Evolutionary conservation across 129 eudicot species (phyloP).

Genomic region (Ambrosia trifida): DNA sequence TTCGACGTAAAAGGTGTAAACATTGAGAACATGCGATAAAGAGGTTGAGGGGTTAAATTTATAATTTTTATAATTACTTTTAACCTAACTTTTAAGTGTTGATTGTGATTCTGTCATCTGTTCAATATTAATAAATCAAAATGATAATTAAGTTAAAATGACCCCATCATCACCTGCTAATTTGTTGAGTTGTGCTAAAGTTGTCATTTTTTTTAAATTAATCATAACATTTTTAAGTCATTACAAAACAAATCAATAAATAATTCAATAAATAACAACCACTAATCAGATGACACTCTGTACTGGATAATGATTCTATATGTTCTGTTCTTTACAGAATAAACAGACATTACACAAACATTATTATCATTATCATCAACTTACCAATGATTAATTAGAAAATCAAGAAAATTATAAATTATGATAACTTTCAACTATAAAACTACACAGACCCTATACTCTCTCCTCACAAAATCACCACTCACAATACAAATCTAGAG

Average conservation of each 20-base stretch:
- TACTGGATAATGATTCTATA: conserved; percentile 24
- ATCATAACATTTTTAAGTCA: not conserved
- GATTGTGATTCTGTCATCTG: too few relatives aligned
- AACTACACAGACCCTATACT: conserved; percentile 23
- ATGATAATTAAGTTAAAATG: not conserved
- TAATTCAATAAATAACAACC: not conserved
- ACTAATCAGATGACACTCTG: conserved; percentile 37
- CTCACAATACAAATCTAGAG: not conserved
- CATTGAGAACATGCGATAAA: too few relatives aligned
- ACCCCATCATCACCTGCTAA: not conserved
- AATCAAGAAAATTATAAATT: too few relatives aligned
- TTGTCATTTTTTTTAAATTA: not conserved
- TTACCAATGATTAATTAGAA: not conserved
- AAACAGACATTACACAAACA: not conserved
- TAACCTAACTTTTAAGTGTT: too few relatives aligned
- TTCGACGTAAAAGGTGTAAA: too few relatives aligned
- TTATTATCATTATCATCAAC: conserved; percentile 3
- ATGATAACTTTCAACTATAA: conserved; percentile 16
- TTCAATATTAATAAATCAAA: not conserved
- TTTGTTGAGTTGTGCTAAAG: not conserved
- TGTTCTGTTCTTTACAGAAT: conserved; percentile 20
- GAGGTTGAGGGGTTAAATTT: too few relatives aligned
- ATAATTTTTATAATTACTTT: too few relatives aligned
- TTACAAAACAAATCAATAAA: not conserved
- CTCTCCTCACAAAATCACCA: conserved; percentile 34